Conservation (phyloP, 805 yeast genomes). For the Candida jianshihensis region DNA sequence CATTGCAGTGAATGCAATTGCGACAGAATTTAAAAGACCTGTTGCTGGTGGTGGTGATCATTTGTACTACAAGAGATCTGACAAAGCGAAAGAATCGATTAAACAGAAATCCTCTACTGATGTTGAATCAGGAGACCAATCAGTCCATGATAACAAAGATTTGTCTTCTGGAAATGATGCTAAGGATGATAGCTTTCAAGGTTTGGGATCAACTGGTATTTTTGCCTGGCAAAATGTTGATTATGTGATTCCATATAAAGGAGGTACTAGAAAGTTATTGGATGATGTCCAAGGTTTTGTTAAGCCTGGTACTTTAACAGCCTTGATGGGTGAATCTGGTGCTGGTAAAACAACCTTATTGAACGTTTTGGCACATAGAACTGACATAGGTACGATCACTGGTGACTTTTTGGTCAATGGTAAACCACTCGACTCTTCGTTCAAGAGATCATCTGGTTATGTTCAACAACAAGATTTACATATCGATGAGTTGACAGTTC, state of each 20-base stretch:
- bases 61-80: slow-evolving; percentile 45
- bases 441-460: slow-evolving; percentile 73
- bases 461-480: slow-evolving; percentile 81
- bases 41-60: slow-evolving; percentile 59
- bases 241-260: slow-evolving; percentile 57
- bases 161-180: slow-evolving; percentile 22
- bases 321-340: slow-evolving; percentile 82
- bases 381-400: slow-evolving; percentile 62
- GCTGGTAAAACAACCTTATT: slow-evolving; percentile 80
- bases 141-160: too few species aligned
- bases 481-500: slow-evolving; percentile 59
- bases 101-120: slow-evolving; percentile 21
- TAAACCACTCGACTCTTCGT: slow-evolving; percentile 49
- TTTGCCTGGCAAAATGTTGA: slow-evolving; percentile 70
- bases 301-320: slow-evolving; percentile 75
- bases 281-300: slow-evolving; percentile 62
- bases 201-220: too few species aligned
- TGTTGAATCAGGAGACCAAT: slow-evolving; percentile 15
- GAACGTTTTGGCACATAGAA: slow-evolving; percentile 66
- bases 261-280: slow-evolving; percentile 49
- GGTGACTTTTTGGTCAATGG: slow-evolving; percentile 74
- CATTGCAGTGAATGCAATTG: slow-evolving; percentile 37
- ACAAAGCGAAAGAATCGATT: slow-evolving; percentile 31
- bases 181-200: too few species aligned
- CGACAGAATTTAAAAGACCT: slow-evolving; percentile 45